phyloP scores from a whole-genome alignment of 2,329 filamentous ascomycete species.

The Calonectria multiphialidica region DNA sequence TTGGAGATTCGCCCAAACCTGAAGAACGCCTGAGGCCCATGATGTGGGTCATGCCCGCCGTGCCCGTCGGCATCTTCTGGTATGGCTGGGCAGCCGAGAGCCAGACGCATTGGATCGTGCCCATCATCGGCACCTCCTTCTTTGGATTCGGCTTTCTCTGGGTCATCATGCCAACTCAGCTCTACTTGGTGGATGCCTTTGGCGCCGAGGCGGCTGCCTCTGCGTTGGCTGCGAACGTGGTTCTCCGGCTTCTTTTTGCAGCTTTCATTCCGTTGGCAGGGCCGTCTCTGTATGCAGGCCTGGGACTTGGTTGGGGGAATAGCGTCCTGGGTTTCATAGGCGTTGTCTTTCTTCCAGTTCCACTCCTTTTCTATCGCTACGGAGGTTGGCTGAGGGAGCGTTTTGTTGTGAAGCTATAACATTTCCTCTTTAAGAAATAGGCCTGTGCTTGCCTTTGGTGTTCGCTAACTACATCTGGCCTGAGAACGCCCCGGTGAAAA shows the following conservation, averaged over 20 bases:
- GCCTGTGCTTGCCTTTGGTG: no score
- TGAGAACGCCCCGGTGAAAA: no score
- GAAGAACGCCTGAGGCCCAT: constrained; percentile 66
- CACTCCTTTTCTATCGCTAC: constrained; percentile 34
- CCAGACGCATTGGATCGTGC: constrained; percentile 68
- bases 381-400: constrained; percentile 28
- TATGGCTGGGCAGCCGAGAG: constrained; percentile 70
- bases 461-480: no score
- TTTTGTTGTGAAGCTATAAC: constrained; percentile 28
- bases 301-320: constrained; percentile 59
- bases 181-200: constrained; percentile 45
- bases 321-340: constrained; percentile 53
- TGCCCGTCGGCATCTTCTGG: constrained; percentile 66
- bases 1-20: constrained; percentile 41
- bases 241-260: constrained; percentile 66
- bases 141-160: constrained; percentile 58
- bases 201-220: constrained; percentile 37
- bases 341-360: constrained; percentile 47
- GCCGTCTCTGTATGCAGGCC: constrained; percentile 47
- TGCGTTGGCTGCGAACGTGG: constrained; percentile 35
- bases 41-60: constrained; percentile 63
- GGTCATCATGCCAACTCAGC: constrained; percentile 50
- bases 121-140: constrained; percentile 66
- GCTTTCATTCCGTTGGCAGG: constrained; percentile 71
- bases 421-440: background rate